Conservation (phyloP, 208 protist genomes). For the Leishmania mexicana region DNA sequence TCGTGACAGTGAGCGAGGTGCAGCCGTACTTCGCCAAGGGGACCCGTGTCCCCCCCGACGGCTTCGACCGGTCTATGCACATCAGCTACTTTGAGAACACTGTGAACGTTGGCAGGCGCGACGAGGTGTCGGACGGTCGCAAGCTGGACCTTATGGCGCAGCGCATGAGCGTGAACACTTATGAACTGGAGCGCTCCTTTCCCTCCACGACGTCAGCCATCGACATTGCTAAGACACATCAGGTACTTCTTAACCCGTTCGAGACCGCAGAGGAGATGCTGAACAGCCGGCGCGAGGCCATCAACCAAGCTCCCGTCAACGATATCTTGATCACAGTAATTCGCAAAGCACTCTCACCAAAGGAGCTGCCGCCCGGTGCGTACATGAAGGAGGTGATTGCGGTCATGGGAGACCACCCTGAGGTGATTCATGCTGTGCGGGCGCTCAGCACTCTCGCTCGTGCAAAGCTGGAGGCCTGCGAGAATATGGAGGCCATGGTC, state of each 20-base stretch:
- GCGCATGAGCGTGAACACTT: slow-evolving; percentile 71
- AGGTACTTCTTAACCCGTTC: slow-evolving; percentile 64
- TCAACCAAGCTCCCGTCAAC: slow-evolving; percentile 54
- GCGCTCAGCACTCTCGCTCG: slow-evolving; percentile 40
- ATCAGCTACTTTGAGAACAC: slow-evolving; percentile 70
- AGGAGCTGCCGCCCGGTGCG: slow-evolving; percentile 65
- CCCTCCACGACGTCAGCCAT: slow-evolving; percentile 83
- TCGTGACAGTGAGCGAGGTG: slow-evolving; percentile 81
- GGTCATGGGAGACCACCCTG: slow-evolving; percentile 53
- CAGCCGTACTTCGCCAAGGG: slow-evolving; percentile 70
- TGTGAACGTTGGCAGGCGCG: slow-evolving; percentile 35
- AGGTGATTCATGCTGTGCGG: slow-evolving; percentile 61
- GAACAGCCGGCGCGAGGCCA: slow-evolving; percentile 49
- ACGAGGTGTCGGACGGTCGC: slow-evolving; percentile 21
- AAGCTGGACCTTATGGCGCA: slow-evolving; percentile 69
- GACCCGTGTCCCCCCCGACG: slow-evolving; percentile 44
- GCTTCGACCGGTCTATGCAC: slow-evolving; percentile 73
- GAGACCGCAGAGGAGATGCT: slow-evolving; percentile 77
- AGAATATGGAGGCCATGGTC: slow-evolving; percentile 47
- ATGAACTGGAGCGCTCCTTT: slow-evolving; percentile 79
- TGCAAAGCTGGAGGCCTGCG: slow-evolving; percentile 62
- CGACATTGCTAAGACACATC: slow-evolving; percentile 53
- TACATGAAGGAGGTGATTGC: slow-evolving; percentile 88
- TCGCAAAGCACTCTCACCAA: slow-evolving; percentile 64
- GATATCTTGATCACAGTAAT: slow-evolving; percentile 57